phyloP scores from a whole-genome alignment of 2,329 filamentous ascomycete species.

The Claviceps pusilla region DNA sequence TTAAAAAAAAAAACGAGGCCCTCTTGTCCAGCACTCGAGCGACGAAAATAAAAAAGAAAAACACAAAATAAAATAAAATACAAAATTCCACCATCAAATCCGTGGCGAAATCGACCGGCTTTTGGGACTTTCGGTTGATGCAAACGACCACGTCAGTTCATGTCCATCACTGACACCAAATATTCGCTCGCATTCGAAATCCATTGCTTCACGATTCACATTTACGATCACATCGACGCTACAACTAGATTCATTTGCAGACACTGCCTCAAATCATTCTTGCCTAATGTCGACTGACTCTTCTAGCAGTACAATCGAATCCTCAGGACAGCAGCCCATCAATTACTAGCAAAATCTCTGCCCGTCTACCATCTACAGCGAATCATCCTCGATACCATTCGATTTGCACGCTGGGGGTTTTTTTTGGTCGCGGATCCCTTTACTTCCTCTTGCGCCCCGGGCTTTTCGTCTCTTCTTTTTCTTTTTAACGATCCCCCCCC shows the following conservation, averaged over 20 bases:
- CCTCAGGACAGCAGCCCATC: background rate
- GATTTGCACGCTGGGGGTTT: background rate
- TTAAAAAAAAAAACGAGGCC: background rate
- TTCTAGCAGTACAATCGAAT: background rate
- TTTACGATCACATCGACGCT: background rate
- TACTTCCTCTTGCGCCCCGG: background rate
- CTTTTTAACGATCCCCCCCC: background rate
- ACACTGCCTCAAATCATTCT: background rate
- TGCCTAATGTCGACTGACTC: slow-evolving; percentile 1
- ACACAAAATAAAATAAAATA: background rate
- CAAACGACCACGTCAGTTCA: background rate
- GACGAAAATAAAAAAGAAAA: background rate
- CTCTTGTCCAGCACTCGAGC: background rate
- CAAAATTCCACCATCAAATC: background rate
- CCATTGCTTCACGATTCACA: background rate
- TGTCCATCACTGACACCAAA: background rate
- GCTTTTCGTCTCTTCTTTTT: background rate
- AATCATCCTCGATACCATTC: background rate
- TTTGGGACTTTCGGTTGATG: background rate
- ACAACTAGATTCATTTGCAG: background rate
- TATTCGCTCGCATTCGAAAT: background rate
- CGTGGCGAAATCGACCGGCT: background rate
- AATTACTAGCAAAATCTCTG: background rate
- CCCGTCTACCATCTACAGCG: background rate
- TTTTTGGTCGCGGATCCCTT: background rate